Evolutionary conservation across 768 basidiomycete genomes (phyloP).

Genomic region (Leucocoprinus leucothites): DNA sequence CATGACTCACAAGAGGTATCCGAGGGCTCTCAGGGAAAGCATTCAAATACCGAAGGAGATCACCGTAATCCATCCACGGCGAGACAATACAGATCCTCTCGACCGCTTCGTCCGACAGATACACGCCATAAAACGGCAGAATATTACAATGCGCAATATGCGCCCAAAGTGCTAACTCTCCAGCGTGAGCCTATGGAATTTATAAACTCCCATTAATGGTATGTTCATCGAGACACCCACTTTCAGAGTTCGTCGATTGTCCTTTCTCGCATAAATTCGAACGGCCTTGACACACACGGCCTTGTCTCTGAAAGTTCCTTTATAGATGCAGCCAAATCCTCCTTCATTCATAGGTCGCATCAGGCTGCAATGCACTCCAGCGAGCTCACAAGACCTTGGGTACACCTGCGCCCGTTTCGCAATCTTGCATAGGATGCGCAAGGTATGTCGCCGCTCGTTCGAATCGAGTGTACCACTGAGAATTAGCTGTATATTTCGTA

Average conservation of each 20-base stretch:
- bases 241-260: neutral
- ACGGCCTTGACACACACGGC: neutral
- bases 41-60: conserved; percentile 13
- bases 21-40: conserved; percentile 10
- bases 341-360: neutral
- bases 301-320: neutral
- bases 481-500: neutral
- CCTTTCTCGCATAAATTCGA: conserved; percentile 1
- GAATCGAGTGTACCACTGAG: neutral
- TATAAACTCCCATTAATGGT: neutral
- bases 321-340: neutral
- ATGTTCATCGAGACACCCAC: neutral
- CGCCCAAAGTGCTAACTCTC: conserved; percentile 31
- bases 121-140: conserved; percentile 33
- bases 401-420: neutral
- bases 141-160: conserved; percentile 31
- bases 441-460: neutral
- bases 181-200: neutral
- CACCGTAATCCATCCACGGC: conserved; percentile 21
- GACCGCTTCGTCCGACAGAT: conserved; percentile 4
- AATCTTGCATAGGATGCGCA: neutral
- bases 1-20: conserved; percentile 16
- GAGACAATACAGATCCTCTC: conserved; percentile 16
- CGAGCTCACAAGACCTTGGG: neutral
- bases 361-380: neutral